Evolutionary conservation across 2,329 filamentous ascomycete genomes (phyloP), one percentile per base, ranked within the genome.

Genomic region (Aphanocladium album): DNA sequence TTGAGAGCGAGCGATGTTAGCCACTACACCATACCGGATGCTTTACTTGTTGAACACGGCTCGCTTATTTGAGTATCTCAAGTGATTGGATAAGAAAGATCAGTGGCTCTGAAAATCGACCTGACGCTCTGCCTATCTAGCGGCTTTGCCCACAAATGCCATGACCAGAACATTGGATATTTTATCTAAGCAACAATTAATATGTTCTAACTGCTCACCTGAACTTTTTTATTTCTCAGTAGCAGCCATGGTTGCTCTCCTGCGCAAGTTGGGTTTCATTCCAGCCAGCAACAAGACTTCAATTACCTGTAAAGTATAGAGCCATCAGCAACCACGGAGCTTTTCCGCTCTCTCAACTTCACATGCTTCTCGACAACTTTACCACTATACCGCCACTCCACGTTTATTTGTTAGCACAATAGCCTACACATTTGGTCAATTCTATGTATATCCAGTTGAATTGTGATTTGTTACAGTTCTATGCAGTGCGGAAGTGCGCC

Each of bases 1-100:
- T 45, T 72, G 70, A 72, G 70, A 72, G 69, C 69, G 70, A 71
- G 69, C 70, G 70, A 72, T 72, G 70, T 71, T 72, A 71, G 69
- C 70, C 70, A 71, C 69, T 72, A 72, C 69, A 72, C 70, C 70
- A 72, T 71, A 71, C 67, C 69, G 70, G 70, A 72, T 65, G 21
- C 21, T 19, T 46, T 1, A 19, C 49, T 51, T 45, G 7, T 45
- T 57, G 46, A 11, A 21, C 1, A 9, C 1, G 2, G 17, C 2
- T 3, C 27, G 21, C 43, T 60, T 60, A 60, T 60, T 51, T 21
- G 4, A 4, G 2, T 1, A 3, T 60, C 41, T 43, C 30, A 56
- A 51, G 11, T 46, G 12, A 39, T 5, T 11, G 35, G 5, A 39
- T 5, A 6, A 39, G 12, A 35, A n/a, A n/a, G n/a, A n/a, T n/a